Evolutionary conservation across 2,329 filamentous ascomycete genomes (phyloP).

Genomic region (Diaporthe destruens): DNA sequence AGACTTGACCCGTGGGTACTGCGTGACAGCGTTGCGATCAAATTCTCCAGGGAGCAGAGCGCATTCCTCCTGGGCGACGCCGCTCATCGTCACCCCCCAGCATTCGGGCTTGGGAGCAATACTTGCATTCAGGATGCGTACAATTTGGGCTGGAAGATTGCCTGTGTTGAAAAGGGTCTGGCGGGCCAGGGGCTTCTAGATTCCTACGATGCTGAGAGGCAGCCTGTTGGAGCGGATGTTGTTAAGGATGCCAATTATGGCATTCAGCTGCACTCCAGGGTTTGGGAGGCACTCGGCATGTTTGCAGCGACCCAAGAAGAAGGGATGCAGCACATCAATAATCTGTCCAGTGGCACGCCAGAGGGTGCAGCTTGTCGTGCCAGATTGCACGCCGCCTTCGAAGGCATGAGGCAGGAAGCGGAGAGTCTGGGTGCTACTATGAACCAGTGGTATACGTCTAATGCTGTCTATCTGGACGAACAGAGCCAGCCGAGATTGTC

Average conservation of each 20-base stretch:
- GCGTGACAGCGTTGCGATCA: conserved; percentile 66
- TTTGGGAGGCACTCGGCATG: conserved; percentile 53
- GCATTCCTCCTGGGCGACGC: conserved; percentile 64
- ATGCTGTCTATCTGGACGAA: conserved; percentile 52
- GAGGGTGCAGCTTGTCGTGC: conserved; percentile 52
- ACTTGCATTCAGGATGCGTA: conserved; percentile 64
- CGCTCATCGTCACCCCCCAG: conserved; percentile 64
- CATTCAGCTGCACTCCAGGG: conserved; percentile 51
- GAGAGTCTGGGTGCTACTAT: conserved; percentile 66
- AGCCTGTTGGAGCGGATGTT: conserved; percentile 56
- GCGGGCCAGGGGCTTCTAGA: conserved; percentile 52
- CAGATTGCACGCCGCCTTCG: conserved; percentile 54
- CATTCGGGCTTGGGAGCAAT: conserved; percentile 63
- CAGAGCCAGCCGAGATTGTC: conserved; percentile 43
- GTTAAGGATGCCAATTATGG: conserved; percentile 49
- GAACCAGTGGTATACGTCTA: conserved; percentile 64
- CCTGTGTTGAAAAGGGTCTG: conserved; percentile 53
- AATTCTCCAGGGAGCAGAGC: conserved; percentile 56
- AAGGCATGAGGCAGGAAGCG: conserved; percentile 57
- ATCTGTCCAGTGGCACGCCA: conserved; percentile 51
- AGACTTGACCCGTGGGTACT: conserved; percentile 64
- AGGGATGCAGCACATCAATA: conserved; percentile 49
- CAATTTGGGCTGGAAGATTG: conserved; percentile 63
- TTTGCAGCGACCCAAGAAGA: conserved; percentile 47
- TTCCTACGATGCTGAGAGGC: conserved; percentile 54